A percentile compares a stretch with the other conserved stretches of the same genome.
These are phyloP conservation scores for Talaromyces marneffei DNA, from an alignment of 2,329 filamentous ascomycete species.

Conservation along the genomic window DNA sequence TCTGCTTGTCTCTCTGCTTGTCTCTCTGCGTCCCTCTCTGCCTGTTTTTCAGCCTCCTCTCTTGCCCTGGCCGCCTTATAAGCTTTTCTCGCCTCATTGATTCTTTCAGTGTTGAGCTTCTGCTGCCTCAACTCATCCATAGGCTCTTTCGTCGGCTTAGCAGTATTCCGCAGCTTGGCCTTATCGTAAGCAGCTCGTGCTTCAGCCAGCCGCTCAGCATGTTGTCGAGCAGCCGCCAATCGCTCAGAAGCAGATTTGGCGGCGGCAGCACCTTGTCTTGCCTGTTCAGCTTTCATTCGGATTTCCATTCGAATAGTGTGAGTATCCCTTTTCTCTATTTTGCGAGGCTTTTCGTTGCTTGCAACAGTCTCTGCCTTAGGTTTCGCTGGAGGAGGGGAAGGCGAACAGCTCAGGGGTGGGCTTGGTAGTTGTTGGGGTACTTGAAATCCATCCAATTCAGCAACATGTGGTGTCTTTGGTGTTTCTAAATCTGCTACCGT, in stretches of 20 bases:
- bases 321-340: neutral
- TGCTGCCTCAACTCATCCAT: constrained; percentile 6
- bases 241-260: constrained; percentile 9
- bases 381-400: constrained; percentile 6
- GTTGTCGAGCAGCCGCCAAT: constrained; percentile 9
- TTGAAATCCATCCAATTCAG: constrained; percentile 33
- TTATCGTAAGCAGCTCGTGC: constrained; percentile 13
- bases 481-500: constrained; percentile 13
- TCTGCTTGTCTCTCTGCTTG: neutral
- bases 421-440: constrained; percentile 19
- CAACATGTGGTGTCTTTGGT: constrained; percentile 25
- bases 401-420: constrained; percentile 5
- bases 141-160: neutral
- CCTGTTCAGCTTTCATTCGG: constrained; percentile 11
- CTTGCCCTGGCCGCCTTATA: constrained; percentile 12
- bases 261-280: constrained; percentile 4
- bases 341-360: neutral
- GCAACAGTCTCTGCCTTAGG: constrained; percentile 13
- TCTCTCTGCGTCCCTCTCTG: neutral
- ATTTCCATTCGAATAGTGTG: constrained; percentile 14
- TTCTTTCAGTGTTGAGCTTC: constrained; percentile 11
- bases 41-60: constrained; percentile 5
- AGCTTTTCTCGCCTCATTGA: constrained; percentile 12
- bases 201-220: constrained; percentile 15
- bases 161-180: neutral